Percentiles rank a stretch among this genome's conserved stretches.
phyloP scores from a whole-genome alignment of 2,329 filamentous ascomycete genomes.

The Fusarium scirpi region DNA sequence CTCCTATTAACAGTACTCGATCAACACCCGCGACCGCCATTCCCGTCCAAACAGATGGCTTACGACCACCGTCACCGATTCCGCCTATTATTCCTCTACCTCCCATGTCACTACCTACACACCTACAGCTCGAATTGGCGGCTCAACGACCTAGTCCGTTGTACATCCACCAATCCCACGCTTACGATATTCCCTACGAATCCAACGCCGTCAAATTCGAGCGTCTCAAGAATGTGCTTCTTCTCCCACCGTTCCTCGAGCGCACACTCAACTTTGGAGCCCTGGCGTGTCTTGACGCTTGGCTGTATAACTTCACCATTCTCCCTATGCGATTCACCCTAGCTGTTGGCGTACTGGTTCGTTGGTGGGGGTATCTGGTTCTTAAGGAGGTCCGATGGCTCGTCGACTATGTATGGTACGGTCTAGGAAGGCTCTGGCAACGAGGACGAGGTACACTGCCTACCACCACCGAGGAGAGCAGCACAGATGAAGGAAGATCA shows the following conservation, averaged over 20 bases:
- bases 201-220: conserved; percentile 93
- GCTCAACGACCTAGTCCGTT: conserved; percentile 71
- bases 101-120: conserved; percentile 74
- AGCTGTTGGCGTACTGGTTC: conserved; percentile 78
- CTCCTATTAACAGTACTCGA: conserved; percentile 32
- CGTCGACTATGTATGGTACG: conserved; percentile 80
- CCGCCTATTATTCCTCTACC: conserved; percentile 70
- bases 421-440: conserved; percentile 82
- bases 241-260: conserved; percentile 85
- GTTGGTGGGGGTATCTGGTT: conserved; percentile 82
- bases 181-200: conserved; percentile 80
- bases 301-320: conserved; percentile 97
- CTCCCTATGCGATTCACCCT: conserved; percentile 88
- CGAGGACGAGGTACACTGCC: conserved; percentile 61
- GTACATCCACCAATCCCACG: conserved; percentile 72
- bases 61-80: conserved; percentile 61
- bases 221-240: conserved; percentile 87
- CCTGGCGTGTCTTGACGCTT: conserved; percentile 91
- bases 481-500: conserved; percentile 55
- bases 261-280: conserved; percentile 88
- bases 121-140: conserved; percentile 73
- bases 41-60: conserved; percentile 43
- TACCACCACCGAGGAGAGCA: conserved; percentile 48
- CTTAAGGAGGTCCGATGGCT: conserved; percentile 79
- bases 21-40: conserved; percentile 46